phyloP scores from a whole-genome alignment of 225 moss, liverwort and hornwort species.

The Lunularia cruciata region DNA sequence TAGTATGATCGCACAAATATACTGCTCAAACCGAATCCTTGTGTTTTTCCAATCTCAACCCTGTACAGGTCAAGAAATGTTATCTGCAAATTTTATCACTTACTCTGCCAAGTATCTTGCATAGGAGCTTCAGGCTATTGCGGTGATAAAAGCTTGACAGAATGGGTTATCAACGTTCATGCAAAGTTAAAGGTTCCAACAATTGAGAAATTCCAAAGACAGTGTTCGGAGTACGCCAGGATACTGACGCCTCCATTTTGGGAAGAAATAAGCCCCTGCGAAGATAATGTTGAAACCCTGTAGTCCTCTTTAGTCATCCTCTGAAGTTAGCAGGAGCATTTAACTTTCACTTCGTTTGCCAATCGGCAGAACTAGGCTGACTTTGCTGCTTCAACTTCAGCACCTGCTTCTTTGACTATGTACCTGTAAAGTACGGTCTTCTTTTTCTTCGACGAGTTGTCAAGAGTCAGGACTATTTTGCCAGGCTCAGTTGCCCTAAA shows the following conservation, averaged over 20 bases:
- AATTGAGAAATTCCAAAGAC: background rate
- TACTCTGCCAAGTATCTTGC: background rate
- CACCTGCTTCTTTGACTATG: constrained; percentile 10
- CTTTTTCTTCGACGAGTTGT: constrained; percentile 47
- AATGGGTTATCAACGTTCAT: background rate
- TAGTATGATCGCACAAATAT: background rate
- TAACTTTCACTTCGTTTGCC: background rate
- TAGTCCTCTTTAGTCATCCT: background rate
- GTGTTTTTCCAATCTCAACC: background rate
- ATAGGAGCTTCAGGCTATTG: too few species aligned
- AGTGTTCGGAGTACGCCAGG: too few species aligned
- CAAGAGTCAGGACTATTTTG: constrained; percentile 43
- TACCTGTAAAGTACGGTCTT: constrained; percentile 50
- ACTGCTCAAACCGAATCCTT: background rate
- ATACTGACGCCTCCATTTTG: too few species aligned
- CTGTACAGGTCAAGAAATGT: background rate
- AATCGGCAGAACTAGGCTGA: background rate
- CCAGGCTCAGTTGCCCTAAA: constrained; percentile 45
- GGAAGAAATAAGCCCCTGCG: too few species aligned
- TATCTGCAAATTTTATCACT: background rate
- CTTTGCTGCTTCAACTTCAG: background rate
- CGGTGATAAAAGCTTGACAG: too few species aligned
- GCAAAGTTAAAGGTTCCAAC: background rate
- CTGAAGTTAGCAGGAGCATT: constrained; percentile 5
- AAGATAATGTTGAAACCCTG: too few species aligned